phyloP scores from a whole-genome alignment of 2,329 filamentous ascomycete genomes.

The Aspergillus viridinutans region DNA sequence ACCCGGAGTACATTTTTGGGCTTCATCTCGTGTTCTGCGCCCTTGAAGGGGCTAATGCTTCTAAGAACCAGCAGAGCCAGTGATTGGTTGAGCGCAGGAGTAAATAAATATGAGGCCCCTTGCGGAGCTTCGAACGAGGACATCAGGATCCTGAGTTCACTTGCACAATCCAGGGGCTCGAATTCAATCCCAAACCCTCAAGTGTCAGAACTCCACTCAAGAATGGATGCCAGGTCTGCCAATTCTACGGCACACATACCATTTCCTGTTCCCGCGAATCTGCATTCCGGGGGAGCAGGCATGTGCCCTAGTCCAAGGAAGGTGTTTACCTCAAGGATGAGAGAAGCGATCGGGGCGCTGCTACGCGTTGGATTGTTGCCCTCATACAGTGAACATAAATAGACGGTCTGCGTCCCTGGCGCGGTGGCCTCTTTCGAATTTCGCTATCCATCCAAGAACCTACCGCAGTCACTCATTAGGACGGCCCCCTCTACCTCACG shows the following conservation, averaged over 20 bases:
- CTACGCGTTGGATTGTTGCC: neutral
- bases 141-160: too few species aligned
- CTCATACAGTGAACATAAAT: neutral
- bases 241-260: neutral
- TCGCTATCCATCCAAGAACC: neutral
- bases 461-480: neutral
- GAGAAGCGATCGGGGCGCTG: neutral
- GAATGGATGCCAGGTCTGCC: neutral
- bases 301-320: constrained; percentile 1
- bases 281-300: neutral
- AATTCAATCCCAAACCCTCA: neutral
- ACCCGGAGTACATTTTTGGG: neutral
- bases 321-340: constrained; percentile 14
- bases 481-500: neutral
- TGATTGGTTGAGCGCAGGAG: neutral
- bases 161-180: neutral
- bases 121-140: neutral
- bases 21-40: neutral
- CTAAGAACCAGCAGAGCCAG: neutral
- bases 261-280: neutral
- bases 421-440: neutral
- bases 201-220: neutral
- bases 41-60: neutral
- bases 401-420: neutral
- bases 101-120: neutral